These are phyloP conservation scores for Viola pubescens DNA, from an alignment of 441 rosid genomes.

Conservation along the genomic window DNA sequence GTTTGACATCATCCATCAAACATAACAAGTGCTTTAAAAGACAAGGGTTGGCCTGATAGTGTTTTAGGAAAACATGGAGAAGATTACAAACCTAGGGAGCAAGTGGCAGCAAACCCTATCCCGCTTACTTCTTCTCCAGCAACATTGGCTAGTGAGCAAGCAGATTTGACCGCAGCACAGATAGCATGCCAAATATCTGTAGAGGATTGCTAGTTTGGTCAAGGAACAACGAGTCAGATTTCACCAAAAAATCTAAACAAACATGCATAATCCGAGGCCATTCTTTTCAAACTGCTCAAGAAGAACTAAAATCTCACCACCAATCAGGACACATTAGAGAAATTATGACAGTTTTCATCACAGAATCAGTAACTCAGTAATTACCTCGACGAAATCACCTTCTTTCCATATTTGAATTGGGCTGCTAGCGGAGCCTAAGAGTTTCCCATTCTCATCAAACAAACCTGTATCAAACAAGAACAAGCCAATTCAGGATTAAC, in stretches of 20 bases:
- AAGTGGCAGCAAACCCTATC: slow-evolving; percentile 84
- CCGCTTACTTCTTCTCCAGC: slow-evolving; percentile 60
- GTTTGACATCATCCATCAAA: neutral
- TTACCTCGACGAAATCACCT: slow-evolving; percentile 73
- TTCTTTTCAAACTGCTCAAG: too few species aligned
- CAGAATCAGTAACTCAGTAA: neutral
- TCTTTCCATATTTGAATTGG: slow-evolving; percentile 95
- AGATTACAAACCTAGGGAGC: slow-evolving; percentile 74
- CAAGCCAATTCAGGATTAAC: neutral
- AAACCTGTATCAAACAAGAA: slow-evolving; percentile 42
- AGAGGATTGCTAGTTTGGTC: slow-evolving; percentile 74
- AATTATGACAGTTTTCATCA: too few species aligned
- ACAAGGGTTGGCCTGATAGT: neutral
- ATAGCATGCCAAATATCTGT: slow-evolving; percentile 95
- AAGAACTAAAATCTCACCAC: neutral
- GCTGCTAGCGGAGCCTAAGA: slow-evolving; percentile 36
- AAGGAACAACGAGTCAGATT: neutral
- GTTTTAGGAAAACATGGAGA: neutral
- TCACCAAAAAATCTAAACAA: neutral
- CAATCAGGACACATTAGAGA: neutral
- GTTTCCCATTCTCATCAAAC: slow-evolving; percentile 72
- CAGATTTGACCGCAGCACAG: slow-evolving; percentile 74
- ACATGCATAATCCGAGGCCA: too few species aligned
- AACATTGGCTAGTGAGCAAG: slow-evolving; percentile 68
- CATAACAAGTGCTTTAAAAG: neutral